Evolutionary conservation across 768 basidiomycete genomes (phyloP).

Genomic region (Boletus rufocinnamomeus): DNA sequence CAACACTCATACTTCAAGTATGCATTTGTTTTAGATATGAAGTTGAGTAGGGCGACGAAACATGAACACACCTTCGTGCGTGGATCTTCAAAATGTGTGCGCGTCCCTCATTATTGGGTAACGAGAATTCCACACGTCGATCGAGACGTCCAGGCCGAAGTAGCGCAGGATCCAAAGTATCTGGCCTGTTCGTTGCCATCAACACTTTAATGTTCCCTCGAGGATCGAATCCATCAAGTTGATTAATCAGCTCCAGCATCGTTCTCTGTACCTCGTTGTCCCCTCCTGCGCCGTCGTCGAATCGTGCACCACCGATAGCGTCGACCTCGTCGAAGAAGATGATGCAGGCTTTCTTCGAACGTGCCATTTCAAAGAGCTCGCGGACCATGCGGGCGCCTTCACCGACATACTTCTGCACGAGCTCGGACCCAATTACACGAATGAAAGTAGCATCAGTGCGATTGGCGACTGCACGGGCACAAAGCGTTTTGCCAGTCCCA

Average conservation of each 20-base stretch:
- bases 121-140: conserved; percentile 92
- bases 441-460: conserved; percentile 99
- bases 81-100: conserved; percentile 97
- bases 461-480: conserved; percentile 97
- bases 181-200: conserved; percentile 99
- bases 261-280: conserved; percentile 99
- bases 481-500: conserved; percentile 98
- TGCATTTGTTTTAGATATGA: not conserved
- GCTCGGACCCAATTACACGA: conserved; percentile 97
- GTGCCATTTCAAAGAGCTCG: conserved; percentile 98
- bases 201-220: conserved; percentile 99
- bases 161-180: conserved; percentile 96
- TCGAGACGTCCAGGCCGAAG: conserved; percentile 95
- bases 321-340: conserved; percentile 99
- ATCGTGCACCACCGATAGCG: conserved; percentile 96
- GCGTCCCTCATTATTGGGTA: conserved; percentile 94
- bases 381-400: conserved; percentile 99
- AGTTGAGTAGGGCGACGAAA: not conserved
- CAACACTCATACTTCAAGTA: conserved; percentile 84
- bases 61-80: conserved; percentile 72
- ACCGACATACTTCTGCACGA: conserved; percentile 99
- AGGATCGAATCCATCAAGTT: conserved; percentile 97
- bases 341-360: conserved; percentile 98
- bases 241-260: conserved; percentile 99
- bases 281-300: conserved; percentile 97